Conservation (phyloP, 139 green algal species). For the Chlamydomonas schloesseri region DNA sequence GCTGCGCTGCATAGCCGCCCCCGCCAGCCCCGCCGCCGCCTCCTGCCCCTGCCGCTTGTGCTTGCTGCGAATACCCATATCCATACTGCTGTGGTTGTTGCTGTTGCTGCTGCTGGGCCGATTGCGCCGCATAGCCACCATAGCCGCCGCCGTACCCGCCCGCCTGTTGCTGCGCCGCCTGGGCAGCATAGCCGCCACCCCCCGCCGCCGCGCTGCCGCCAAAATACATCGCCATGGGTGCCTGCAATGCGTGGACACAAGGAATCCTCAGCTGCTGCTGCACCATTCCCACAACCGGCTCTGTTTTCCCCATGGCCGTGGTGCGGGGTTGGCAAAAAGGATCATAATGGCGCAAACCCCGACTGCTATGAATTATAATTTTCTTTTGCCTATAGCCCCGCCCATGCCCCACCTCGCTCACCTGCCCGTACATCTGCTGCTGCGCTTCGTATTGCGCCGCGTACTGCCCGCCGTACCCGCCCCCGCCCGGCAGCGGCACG, state of each 20-base stretch:
- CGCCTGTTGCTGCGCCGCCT: constrained; percentile 38
- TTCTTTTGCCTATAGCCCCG: too few species aligned
- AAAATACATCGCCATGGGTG: constrained; percentile 12
- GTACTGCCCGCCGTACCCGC: too few species aligned
- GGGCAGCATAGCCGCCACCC: neutral
- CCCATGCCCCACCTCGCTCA: neutral
- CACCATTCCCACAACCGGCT: too few species aligned
- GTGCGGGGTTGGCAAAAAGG: too few species aligned
- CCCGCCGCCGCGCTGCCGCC: neutral
- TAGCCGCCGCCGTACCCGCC: constrained; percentile 4
- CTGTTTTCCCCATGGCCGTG: too few species aligned
- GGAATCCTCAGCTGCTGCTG: too few species aligned
- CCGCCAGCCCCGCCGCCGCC: neutral
- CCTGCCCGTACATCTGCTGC: constrained; percentile 1
- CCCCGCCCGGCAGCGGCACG: neutral
- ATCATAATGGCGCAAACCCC: too few species aligned
- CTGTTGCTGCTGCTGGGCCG: constrained; percentile 21
- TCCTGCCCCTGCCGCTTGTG: neutral
- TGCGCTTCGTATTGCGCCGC: neutral
- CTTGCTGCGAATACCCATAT: neutral
- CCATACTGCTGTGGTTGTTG: constrained; percentile 34
- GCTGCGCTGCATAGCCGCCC: neutral
- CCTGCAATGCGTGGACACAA: neutral
- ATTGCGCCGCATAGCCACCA: neutral
- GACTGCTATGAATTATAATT: too few species aligned